phyloP scores from a whole-genome alignment of 805 yeast genomes.

The Kodamaea lidongshanica region DNA sequence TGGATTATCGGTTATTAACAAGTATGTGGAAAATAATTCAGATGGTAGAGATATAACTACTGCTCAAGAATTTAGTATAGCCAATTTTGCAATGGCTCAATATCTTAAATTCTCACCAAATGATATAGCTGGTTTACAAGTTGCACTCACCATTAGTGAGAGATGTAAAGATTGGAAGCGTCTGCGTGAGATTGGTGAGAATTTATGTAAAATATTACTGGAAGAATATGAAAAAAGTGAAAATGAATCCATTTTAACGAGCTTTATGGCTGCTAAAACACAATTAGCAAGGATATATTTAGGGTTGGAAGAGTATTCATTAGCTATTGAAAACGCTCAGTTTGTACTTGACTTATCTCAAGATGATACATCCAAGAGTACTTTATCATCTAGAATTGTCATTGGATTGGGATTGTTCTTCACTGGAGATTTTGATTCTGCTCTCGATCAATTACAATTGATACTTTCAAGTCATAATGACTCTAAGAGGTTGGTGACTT shows the following conservation, averaged over 20 bases:
- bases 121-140: constrained; percentile 51
- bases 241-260: constrained; percentile 37
- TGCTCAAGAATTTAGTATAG: constrained; percentile 60
- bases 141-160: constrained; percentile 57
- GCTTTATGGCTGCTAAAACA: constrained; percentile 55
- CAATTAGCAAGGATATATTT: constrained; percentile 68
- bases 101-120: constrained; percentile 58
- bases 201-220: constrained; percentile 48
- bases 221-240: constrained; percentile 51
- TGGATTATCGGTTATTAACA: constrained; percentile 52
- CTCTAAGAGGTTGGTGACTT: constrained; percentile 59
- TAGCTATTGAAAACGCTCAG: constrained; percentile 58
- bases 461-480: constrained; percentile 51
- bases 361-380: constrained; percentile 19
- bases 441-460: constrained; percentile 60
- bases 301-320: constrained; percentile 49
- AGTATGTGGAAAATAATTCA: constrained; percentile 34
- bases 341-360: constrained; percentile 46
- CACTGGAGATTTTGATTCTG: constrained; percentile 51
- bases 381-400: constrained; percentile 58
- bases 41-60: constrained; percentile 52
- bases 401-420: constrained; percentile 72
- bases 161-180: constrained; percentile 56
- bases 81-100: constrained; percentile 59
- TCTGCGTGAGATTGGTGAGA: constrained; percentile 45